Evolutionary conservation across 1,284 basidiomycete genomes (phyloP).

Genomic region (Puccinia polysora): DNA sequence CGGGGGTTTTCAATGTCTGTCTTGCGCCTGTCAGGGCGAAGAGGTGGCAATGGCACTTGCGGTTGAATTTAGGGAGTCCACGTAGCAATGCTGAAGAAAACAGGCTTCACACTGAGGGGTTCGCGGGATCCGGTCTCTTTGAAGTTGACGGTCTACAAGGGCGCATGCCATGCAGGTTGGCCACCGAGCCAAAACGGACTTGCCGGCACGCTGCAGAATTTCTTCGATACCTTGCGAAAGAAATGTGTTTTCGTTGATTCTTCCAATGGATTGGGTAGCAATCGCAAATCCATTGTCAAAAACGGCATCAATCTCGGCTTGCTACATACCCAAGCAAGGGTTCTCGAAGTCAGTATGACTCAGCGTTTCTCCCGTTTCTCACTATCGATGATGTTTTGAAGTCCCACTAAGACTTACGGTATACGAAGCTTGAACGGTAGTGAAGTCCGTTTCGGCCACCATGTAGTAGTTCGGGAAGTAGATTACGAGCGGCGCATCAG

Average conservation of each 20-base stretch:
- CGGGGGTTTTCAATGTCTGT: no score
- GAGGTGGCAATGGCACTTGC: no score
- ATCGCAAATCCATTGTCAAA: conserved; percentile 44
- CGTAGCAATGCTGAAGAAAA: conserved; percentile 29
- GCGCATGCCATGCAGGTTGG: conserved; percentile 33
- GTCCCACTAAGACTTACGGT: not conserved
- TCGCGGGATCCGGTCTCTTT: conserved; percentile 26
- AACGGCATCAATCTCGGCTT: conserved; percentile 27
- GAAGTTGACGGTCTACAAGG: conserved; percentile 31
- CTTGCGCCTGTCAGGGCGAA: no score
- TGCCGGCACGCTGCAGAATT: conserved; percentile 4
- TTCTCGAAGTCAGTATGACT: not conserved
- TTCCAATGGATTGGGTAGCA: conserved; percentile 33
- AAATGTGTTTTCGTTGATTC: conserved; percentile 11
- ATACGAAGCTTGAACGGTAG: conserved; percentile 26
- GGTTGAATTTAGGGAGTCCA: no score
- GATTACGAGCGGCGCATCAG: conserved; percentile 27
- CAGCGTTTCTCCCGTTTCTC: no score
- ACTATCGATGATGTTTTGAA: not conserved
- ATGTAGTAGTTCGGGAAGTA: conserved; percentile 42
- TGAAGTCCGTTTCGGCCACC: conserved; percentile 33
- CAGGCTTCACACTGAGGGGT: conserved; percentile 33
- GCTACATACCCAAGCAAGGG: not conserved
- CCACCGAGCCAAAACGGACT: conserved; percentile 13
- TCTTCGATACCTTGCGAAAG: conserved; percentile 27